Conservation (phyloP, 1,284 basidiomycete genomes). For the Coniophora puteana region DNA sequence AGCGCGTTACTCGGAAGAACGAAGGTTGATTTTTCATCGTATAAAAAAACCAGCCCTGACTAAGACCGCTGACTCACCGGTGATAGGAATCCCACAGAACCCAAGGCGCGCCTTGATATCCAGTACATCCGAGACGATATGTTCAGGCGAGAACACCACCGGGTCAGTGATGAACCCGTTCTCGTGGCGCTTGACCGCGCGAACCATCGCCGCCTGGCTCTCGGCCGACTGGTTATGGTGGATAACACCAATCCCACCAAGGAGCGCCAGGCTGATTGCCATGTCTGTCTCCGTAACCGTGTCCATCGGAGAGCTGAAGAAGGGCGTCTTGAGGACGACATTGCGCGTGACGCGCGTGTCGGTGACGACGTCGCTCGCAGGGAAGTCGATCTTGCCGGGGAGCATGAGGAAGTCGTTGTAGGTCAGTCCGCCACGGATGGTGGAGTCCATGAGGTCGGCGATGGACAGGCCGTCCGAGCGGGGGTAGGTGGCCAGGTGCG, state of each 20-base stretch:
- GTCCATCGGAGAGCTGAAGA: conserved; percentile 99
- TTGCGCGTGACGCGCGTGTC: conserved; percentile 91
- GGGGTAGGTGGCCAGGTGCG: conserved; percentile 71
- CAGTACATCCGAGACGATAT: conserved; percentile 86
- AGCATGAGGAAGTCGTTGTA: conserved; percentile 94
- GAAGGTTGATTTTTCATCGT: conserved; percentile 75
- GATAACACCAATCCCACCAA: conserved; percentile 97
- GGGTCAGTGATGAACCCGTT: conserved; percentile 99
- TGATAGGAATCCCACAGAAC: conserved; percentile 98
- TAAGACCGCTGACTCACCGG: conserved; percentile 56
- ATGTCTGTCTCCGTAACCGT: conserved; percentile 97
- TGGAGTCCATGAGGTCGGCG: conserved; percentile 88
- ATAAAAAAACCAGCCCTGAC: conserved; percentile 10
- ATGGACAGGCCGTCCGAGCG: conserved; percentile 86
- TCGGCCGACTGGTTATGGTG: conserved; percentile 94
- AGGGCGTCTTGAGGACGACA: conserved; percentile 91
- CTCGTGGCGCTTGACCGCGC: conserved; percentile 96
- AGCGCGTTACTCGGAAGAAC: conserved; percentile 83
- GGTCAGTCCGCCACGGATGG: conserved; percentile 88
- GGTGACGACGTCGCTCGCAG: conserved; percentile 77
- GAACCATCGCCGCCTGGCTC: conserved; percentile 94
- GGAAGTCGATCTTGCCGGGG: conserved; percentile 97
- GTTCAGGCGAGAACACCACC: conserved; percentile 76
- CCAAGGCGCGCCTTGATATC: conserved; percentile 92
- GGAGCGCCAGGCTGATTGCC: conserved; percentile 93